Conservation (phyloP, 2,329 filamentous ascomycete genomes). For the Colletotrichum melonis region DNA sequence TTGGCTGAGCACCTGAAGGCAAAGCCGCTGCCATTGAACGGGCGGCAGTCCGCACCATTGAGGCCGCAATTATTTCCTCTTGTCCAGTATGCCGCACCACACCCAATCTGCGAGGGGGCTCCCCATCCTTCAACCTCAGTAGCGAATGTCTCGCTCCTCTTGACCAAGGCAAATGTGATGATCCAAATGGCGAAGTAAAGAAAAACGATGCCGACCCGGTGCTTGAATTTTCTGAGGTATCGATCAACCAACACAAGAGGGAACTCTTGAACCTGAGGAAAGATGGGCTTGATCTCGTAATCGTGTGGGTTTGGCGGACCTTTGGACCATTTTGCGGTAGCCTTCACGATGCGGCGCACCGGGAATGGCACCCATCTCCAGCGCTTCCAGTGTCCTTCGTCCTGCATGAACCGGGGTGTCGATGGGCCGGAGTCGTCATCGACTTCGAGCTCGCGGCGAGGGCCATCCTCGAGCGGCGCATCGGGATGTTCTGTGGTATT, state of each 20-base stretch:
- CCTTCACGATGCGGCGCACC: constrained; percentile 57
- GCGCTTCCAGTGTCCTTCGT: constrained; percentile 60
- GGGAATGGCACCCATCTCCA: constrained; percentile 71
- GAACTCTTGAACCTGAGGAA: constrained; percentile 74
- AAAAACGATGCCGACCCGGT: constrained; percentile 69
- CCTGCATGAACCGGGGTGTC: constrained; percentile 71
- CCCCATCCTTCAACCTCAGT: constrained; percentile 77
- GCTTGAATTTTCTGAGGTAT: constrained; percentile 68
- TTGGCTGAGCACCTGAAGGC: constrained; percentile 81
- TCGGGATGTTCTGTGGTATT: constrained; percentile 50
- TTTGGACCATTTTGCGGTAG: constrained; percentile 60
- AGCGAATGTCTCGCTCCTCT: constrained; percentile 69
- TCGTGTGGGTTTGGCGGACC: constrained; percentile 66
- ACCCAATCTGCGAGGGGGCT: constrained; percentile 72
- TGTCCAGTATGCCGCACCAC: constrained; percentile 77
- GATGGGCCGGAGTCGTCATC: constrained; percentile 55
- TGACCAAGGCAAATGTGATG: constrained; percentile 74
- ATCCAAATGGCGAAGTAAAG: constrained; percentile 76
- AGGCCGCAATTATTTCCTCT: constrained; percentile 78
- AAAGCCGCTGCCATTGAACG: constrained; percentile 77
- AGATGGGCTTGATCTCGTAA: constrained; percentile 67
- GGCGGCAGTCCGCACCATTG: constrained; percentile 79
- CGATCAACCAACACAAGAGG: constrained; percentile 73
- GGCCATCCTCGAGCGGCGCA: constrained; percentile 51
- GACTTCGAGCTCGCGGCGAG: constrained; percentile 58